Evolutionary conservation across 345 rosid species (phyloP).

Genomic region (Sisymbrium irio): DNA sequence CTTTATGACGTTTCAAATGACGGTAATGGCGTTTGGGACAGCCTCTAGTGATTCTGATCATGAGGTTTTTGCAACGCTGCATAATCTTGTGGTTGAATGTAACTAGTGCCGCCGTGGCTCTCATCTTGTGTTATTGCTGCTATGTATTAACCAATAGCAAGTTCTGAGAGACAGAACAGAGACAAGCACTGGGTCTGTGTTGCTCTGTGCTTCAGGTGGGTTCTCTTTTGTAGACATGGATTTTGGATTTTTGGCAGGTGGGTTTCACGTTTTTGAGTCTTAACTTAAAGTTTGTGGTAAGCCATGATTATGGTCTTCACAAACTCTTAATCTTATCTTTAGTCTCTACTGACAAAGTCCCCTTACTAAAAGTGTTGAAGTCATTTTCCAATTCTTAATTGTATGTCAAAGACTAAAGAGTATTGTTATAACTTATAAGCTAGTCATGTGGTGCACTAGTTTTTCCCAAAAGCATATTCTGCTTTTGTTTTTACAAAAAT

Average conservation of each 20-base stretch:
- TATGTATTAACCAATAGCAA: not conserved
- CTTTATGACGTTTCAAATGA: slow-evolving; percentile 21
- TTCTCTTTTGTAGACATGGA: slow-evolving; percentile 16
- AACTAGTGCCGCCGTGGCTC: slow-evolving; percentile 10
- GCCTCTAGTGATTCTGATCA: slow-evolving; percentile 18
- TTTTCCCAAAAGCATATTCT: too few relatives aligned
- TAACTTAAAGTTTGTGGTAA: slow-evolving; percentile 12
- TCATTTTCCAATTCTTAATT: not conserved
- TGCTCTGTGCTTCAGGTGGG: slow-evolving; percentile 4
- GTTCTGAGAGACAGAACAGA: not conserved
- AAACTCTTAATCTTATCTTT: not conserved
- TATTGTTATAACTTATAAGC: too few relatives aligned
- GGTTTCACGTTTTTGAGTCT: slow-evolving; percentile 22
- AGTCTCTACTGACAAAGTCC: slow-evolving; percentile 18
- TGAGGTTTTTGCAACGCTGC: slow-evolving; percentile 14
- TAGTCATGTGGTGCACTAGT: too few relatives aligned
- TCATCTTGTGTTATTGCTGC: slow-evolving; percentile 15
- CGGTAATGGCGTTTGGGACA: slow-evolving; percentile 24
- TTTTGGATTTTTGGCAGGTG: slow-evolving; percentile 11
- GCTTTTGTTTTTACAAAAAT: too few relatives aligned
- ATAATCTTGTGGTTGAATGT: slow-evolving; percentile 24
- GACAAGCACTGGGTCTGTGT: not conserved
- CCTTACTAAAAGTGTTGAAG: not conserved
- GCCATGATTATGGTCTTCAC: slow-evolving; percentile 13
- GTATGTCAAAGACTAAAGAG: not conserved